Evolutionary conservation across 1,284 basidiomycete species (phyloP).

Genomic region (Leccinum laetum): DNA sequence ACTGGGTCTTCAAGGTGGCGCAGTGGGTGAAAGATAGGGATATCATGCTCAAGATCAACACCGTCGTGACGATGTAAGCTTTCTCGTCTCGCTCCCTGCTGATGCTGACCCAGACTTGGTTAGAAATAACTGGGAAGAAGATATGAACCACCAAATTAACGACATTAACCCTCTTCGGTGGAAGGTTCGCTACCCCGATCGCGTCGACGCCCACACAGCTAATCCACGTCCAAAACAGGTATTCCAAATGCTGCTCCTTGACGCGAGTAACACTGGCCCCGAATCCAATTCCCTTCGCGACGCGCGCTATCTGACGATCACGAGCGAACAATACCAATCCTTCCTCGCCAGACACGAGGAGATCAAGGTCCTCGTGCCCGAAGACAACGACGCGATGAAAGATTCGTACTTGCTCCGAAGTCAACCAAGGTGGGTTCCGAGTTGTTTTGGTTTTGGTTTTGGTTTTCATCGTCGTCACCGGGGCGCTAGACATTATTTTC

Average conservation of each 20-base stretch:
- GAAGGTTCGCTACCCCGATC: conserved; percentile 8
- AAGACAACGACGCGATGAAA: conserved; percentile 22
- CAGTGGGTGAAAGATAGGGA: conserved; percentile 20
- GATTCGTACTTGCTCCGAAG: conserved; percentile 16
- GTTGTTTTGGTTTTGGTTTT: too few species aligned
- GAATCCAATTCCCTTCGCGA: conserved; percentile 18
- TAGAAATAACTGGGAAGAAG: conserved; percentile 18
- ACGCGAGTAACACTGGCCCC: conserved; percentile 17
- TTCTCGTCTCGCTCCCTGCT: neutral
- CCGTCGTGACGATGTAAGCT: conserved; percentile 15
- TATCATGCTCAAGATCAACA: conserved; percentile 22
- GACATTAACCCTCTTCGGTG: conserved; percentile 12
- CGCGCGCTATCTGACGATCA: conserved; percentile 11
- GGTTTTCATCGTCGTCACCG: too few species aligned
- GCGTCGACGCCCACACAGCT: too few species aligned
- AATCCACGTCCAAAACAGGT: conserved; percentile 8
- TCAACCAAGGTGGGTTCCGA: too few species aligned
- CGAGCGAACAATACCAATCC: conserved; percentile 13
- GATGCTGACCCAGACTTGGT: neutral
- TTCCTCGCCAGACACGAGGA: conserved; percentile 12
- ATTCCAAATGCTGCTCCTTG: conserved; percentile 18
- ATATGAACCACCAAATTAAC: conserved; percentile 18
- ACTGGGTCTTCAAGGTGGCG: conserved; percentile 12
- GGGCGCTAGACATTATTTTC: too few species aligned
- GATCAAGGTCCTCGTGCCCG: conserved; percentile 10